Percentiles rank a stretch among this genome's conserved stretches.
Evolutionary conservation across 495 filamentous ascomycete genomes (phyloP).

Genomic region (Copromyces sp.): DNA sequence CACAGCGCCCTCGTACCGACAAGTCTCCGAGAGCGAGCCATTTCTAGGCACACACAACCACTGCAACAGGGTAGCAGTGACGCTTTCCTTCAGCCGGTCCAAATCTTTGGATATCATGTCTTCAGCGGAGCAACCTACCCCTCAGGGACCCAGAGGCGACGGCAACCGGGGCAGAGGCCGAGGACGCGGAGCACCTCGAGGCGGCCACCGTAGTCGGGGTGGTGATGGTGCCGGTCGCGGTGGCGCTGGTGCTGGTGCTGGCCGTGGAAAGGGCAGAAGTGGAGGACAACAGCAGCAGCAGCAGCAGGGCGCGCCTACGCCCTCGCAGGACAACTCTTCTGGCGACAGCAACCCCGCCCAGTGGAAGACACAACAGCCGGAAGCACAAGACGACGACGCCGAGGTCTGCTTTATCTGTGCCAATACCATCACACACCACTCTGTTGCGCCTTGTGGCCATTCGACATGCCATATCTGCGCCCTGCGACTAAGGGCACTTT

Average conservation of each 20-base stretch:
- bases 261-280: slow-evolving; percentile 11
- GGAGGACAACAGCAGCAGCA: slow-evolving; percentile 1
- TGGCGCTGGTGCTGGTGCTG: slow-evolving; percentile 4
- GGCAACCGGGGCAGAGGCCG: slow-evolving; percentile 28
- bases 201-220: slow-evolving; percentile 7
- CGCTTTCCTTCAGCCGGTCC: not conserved
- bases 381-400: slow-evolving; percentile 42
- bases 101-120: slow-evolving; percentile 6
- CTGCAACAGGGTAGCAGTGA: not conserved
- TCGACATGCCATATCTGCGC: slow-evolving; percentile 92
- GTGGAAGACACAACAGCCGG: slow-evolving; percentile 6
- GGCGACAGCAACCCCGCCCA: not conserved
- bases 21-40: not conserved
- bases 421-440: slow-evolving; percentile 69
- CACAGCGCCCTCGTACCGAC: not conserved
- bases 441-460: slow-evolving; percentile 89
- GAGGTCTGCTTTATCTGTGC: slow-evolving; percentile 97
- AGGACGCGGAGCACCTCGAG: slow-evolving; percentile 19
- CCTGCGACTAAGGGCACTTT: slow-evolving; percentile 77
- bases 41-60: not conserved
- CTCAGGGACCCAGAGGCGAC: slow-evolving; percentile 22
- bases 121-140: slow-evolving; percentile 11
- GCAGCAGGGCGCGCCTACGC: not conserved
- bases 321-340: not conserved
- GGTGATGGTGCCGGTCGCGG: slow-evolving; percentile 8